Conservation (phyloP, 2,329 filamentous ascomycete species). For the Fusarium xylarioides region DNA sequence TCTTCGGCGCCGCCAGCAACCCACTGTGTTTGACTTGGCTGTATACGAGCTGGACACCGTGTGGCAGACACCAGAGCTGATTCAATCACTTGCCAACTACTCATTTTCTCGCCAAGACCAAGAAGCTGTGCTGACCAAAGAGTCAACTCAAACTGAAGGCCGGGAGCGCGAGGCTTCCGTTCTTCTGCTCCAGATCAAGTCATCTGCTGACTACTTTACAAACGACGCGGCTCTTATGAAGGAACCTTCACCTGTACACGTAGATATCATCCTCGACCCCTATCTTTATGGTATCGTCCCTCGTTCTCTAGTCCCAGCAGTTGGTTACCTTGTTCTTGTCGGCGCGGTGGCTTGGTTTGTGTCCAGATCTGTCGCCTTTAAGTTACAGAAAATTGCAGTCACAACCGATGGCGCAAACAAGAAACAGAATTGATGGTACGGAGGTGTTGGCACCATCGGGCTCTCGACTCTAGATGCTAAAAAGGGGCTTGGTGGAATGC, state of each 20-base stretch:
- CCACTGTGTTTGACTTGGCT: conserved; percentile 78
- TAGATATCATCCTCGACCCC: conserved; percentile 87
- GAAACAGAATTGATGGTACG: conserved; percentile 49
- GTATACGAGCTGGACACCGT: conserved; percentile 70
- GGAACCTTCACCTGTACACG: conserved; percentile 74
- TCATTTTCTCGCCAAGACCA: conserved; percentile 59
- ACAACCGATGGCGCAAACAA: conserved; percentile 43
- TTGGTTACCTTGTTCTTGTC: conserved; percentile 72
- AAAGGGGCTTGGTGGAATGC: conserved; percentile 33
- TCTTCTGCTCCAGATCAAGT: conserved; percentile 77
- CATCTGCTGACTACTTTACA: conserved; percentile 87
- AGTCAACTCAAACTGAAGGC: conserved; percentile 9
- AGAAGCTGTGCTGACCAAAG: conserved; percentile 7
- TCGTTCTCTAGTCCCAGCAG: conserved; percentile 77
- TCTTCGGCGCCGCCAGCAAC: conserved; percentile 70
- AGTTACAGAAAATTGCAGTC: conserved; percentile 42
- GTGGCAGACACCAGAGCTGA: conserved; percentile 68
- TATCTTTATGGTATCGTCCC: conserved; percentile 84
- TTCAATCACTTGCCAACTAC: conserved; percentile 71
- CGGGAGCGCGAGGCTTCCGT: conserved; percentile 55
- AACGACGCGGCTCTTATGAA: conserved; percentile 79
- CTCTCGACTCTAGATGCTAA: conserved; percentile 25
- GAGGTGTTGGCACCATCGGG: conserved; percentile 16
- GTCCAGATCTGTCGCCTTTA: conserved; percentile 47
- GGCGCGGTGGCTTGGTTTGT: conserved; percentile 58